A percentile compares a stretch with the other conserved stretches of the same genome.
Conservation (phyloP, 2,329 filamentous ascomycete genomes). For the Colletotrichum filicis region DNA sequence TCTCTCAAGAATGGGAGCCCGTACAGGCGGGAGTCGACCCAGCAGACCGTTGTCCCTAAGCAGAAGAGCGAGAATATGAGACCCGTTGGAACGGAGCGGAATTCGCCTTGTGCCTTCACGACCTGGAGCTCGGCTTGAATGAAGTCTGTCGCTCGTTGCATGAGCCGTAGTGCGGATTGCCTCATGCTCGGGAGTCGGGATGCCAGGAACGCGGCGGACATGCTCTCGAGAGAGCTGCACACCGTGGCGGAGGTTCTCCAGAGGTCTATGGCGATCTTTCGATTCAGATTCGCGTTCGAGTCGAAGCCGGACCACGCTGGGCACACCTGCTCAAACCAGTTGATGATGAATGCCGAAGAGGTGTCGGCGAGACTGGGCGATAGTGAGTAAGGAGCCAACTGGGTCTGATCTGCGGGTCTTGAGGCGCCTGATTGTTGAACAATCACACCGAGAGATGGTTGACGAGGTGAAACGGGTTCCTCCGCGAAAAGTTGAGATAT, state of each 20-base stretch:
- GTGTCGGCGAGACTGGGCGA: constrained; percentile 40
- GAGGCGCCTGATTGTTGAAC: neutral
- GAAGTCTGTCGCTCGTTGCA: constrained; percentile 46
- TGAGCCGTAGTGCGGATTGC: constrained; percentile 46
- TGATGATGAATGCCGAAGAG: constrained; percentile 46
- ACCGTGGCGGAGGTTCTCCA: constrained; percentile 51
- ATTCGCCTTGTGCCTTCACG: constrained; percentile 36
- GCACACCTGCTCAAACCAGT: constrained; percentile 54
- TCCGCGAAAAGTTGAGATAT: neutral
- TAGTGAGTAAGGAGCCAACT: constrained; percentile 32
- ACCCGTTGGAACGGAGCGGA: constrained; percentile 44
- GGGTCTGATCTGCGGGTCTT: neutral
- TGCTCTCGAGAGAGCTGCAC: constrained; percentile 51
- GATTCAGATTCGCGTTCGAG: constrained; percentile 51
- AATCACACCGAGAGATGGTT: neutral
- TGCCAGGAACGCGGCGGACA: constrained; percentile 51
- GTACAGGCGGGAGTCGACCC: constrained; percentile 49
- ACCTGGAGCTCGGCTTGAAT: constrained; percentile 48
- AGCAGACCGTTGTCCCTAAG: constrained; percentile 52
- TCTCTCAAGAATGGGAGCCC: constrained; percentile 47
- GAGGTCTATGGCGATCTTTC: constrained; percentile 48
- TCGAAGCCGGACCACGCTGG: constrained; percentile 54
- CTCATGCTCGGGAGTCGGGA: constrained; percentile 48
- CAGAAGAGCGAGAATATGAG: constrained; percentile 52
- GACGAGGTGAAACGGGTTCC: neutral